Evolutionary conservation across 169 alveolate species (phyloP), one percentile per base, ranked within the genome.

Genomic region (Condylostoma magnum): DNA sequence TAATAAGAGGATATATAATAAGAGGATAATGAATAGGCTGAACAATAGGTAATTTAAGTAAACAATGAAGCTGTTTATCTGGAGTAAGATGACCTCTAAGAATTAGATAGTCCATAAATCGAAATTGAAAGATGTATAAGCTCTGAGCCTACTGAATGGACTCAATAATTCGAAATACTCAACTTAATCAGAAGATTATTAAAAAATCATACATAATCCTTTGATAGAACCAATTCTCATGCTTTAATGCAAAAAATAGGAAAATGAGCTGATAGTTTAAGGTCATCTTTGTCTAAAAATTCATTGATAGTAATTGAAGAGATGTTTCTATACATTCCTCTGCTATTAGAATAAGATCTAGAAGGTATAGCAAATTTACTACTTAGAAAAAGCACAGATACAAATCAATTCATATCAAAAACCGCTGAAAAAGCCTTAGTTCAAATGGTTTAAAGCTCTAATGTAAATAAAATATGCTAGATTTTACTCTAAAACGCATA

Each of bases 361-460:
- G 75, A 66, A 18, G 8, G 33, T 1, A 47, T 66, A 8, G 8
- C 48, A 10, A 41, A 41, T 22, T 41, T 46, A 15, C 46, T 66
- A 1, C 46, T 66, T 15, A 43, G 46, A 22, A 66, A 66, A 66
- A 46, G 75, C 4, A 38, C 58, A 15, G 75, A 66, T 4, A 66
- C 75, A 25, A 66, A 66, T 28, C 33, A 46, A 8, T 66, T 66
- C 31, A 46, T 66, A 15, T 66, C 75, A 47, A 50, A 36, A n/a
- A 31, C 25, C 43, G 75, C 75, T n/a, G 75, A 60, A 41, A 60
- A 60, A 3, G 36, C 71, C 2, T 3, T 60, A n/a, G 10, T 38
- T 6, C 36, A 0, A 10, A 38, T 60, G 22, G 36, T 52, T 34
- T 12, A 28, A 2, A 0, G 30, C 30, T 15, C 18, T 31, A 36